Conservation (phyloP, 164 flowering plant genomes). For the Vitis cinerea region DNA sequence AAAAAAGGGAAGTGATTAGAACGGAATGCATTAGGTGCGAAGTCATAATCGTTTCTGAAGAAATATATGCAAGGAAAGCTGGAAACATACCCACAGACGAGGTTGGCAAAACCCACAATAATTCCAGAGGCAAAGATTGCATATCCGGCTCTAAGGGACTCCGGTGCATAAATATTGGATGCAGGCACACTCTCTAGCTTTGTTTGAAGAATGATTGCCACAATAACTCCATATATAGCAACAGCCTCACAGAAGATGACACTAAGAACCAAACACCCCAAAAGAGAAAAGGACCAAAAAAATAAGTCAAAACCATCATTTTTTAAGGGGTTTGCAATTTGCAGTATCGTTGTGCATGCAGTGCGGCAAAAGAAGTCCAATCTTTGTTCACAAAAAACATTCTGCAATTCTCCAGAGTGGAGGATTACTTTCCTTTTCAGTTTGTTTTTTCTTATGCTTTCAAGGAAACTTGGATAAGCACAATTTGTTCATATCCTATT, state of each 20-base stretch:
- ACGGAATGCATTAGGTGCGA: no score
- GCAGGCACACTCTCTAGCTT: conserved; percentile 90
- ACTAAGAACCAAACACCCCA: conserved; percentile 38
- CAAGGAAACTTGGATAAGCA: no score
- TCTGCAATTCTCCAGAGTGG: no score
- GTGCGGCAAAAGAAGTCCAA: no score
- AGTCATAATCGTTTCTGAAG: no score
- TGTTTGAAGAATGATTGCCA: conserved; percentile 95
- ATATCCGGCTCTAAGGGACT: conserved; percentile 95
- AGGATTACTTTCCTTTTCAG: no score
- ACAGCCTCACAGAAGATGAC: conserved; percentile 98
- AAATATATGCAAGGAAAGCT: neutral
- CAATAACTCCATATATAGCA: conserved; percentile 97
- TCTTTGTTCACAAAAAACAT: no score
- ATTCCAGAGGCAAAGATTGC: conserved; percentile 96
- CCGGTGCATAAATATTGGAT: conserved; percentile 66
- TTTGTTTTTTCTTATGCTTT: no score
- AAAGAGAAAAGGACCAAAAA: neutral
- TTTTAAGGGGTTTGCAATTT: no score
- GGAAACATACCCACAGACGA: conserved; percentile 79
- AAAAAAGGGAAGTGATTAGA: no score
- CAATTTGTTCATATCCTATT: no score
- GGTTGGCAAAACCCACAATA: conserved; percentile 97
- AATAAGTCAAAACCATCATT: neutral
- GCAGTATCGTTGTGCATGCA: no score